Evolutionary conservation across 495 filamentous ascomycete species (phyloP).

Genomic region (Penicillium desertorum): DNA sequence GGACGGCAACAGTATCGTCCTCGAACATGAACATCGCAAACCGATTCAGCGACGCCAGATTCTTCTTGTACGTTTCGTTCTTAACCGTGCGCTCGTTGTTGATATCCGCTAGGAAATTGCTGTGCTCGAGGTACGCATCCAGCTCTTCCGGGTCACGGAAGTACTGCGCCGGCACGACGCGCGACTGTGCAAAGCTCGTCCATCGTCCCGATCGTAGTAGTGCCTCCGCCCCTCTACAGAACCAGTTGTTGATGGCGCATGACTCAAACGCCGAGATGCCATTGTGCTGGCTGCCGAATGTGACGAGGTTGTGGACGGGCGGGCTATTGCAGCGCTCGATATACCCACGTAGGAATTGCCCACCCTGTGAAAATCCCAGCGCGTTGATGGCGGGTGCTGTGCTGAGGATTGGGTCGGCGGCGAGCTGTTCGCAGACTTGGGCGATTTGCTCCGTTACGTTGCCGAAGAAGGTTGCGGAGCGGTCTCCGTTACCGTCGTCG

Average conservation of each 20-base stretch:
- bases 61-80: conserved; percentile 70
- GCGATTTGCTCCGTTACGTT: conserved; percentile 80
- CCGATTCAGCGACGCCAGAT: conserved; percentile 66
- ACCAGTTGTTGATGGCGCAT: conserved; percentile 65
- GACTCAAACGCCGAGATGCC: conserved; percentile 81
- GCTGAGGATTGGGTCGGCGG: conserved; percentile 72
- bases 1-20: conserved; percentile 81
- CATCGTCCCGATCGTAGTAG: conserved; percentile 74
- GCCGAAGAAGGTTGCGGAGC: conserved; percentile 83
- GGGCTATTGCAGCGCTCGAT: conserved; percentile 86
- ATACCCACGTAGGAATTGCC: conserved; percentile 92
- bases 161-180: conserved; percentile 92
- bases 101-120: conserved; percentile 96
- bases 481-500: conserved; percentile 64
- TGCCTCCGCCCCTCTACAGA: conserved; percentile 74
- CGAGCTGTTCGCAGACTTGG: conserved; percentile 77
- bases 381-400: conserved; percentile 83
- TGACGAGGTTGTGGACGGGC: conserved; percentile 78
- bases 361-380: conserved; percentile 92
- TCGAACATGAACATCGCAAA: conserved; percentile 91
- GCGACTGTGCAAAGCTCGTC: conserved; percentile 69
- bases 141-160: conserved; percentile 74
- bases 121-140: conserved; percentile 73
- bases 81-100: conserved; percentile 85
- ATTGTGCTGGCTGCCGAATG: conserved; percentile 92